A percentile compares a stretch with the other conserved stretches of the same genome.
Evolutionary conservation across 768 basidiomycete species (phyloP).

Genomic region (Suillus spraguei): DNA sequence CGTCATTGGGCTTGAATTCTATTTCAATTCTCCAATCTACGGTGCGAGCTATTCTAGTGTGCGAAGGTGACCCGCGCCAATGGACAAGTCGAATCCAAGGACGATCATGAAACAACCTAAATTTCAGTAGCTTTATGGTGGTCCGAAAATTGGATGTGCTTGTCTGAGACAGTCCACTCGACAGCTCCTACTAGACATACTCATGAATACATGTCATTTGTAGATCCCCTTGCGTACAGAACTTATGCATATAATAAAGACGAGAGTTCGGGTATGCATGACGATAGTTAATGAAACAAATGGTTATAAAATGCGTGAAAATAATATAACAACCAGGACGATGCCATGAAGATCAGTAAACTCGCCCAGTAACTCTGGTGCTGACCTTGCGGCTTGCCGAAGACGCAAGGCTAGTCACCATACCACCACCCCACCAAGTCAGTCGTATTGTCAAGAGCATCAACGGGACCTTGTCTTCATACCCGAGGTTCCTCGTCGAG

Average conservation of each 20-base stretch:
- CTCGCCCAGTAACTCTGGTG: neutral
- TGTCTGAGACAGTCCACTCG: neutral
- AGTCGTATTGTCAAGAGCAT: neutral
- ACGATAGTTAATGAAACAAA: conserved; percentile 5
- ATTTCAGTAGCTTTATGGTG: neutral
- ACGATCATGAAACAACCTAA: neutral
- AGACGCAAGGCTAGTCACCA: neutral
- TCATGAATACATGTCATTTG: conserved; percentile 1
- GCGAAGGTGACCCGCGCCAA: neutral
- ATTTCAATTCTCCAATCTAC: neutral
- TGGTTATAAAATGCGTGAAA: conserved; percentile 8
- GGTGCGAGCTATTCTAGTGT: neutral
- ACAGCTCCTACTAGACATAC: neutral
- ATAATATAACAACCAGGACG: conserved; percentile 7
- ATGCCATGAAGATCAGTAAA: neutral
- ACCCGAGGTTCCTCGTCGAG: conserved; percentile 27
- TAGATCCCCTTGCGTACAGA: conserved; percentile 1
- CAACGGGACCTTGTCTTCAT: conserved; percentile 3
- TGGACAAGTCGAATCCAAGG: neutral
- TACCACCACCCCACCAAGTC: neutral
- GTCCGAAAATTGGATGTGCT: neutral
- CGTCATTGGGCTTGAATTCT: neutral
- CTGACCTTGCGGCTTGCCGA: neutral
- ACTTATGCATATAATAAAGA: conserved; percentile 11
- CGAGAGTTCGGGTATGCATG: conserved; percentile 11